A percentile compares a stretch with the other conserved stretches of the same genome.
Conservation (phyloP, 768 basidiomycete species). For the Leccinum obscurum region DNA sequence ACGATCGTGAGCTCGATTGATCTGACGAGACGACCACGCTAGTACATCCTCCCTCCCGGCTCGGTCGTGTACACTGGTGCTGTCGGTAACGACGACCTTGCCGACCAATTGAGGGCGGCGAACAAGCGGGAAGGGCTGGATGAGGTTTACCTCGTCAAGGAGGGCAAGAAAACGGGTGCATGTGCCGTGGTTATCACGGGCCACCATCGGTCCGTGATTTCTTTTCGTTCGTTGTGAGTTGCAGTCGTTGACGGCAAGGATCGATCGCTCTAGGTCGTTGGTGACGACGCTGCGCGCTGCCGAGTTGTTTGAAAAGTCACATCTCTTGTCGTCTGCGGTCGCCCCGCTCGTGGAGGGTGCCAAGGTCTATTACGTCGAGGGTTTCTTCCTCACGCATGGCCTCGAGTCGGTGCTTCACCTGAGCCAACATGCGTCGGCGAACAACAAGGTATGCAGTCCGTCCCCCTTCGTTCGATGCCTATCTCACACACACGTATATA, state of each 20-base stretch:
- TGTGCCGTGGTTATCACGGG: conserved; percentile 96
- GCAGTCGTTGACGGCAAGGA: conserved; percentile 1
- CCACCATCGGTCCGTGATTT: conserved; percentile 69
- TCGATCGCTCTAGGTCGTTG: conserved; percentile 60
- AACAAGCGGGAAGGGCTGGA: conserved; percentile 91
- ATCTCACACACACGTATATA: not conserved
- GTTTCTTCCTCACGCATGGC: conserved; percentile 97
- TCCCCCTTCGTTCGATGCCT: not conserved
- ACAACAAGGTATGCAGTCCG: conserved; percentile 59
- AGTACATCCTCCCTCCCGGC: conserved; percentile 88
- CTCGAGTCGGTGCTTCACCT: conserved; percentile 67
- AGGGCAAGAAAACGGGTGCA: conserved; percentile 89
- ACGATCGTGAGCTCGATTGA: not conserved
- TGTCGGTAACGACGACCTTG: conserved; percentile 92
- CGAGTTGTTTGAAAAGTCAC: conserved; percentile 82
- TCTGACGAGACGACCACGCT: not conserved
- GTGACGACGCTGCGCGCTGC: conserved; percentile 90
- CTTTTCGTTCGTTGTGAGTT: not conserved
- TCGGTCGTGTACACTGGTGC: conserved; percentile 94
- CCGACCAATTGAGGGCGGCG: conserved; percentile 82
- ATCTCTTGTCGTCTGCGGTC: conserved; percentile 75
- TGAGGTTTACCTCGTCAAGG: conserved; percentile 85
- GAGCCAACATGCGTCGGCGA: conserved; percentile 71
- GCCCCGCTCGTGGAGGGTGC: conserved; percentile 77
- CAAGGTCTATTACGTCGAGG: conserved; percentile 90